phyloP scores from a whole-genome alignment of 1,139 yeast species.

The Geotrichum klebahnii region DNA sequence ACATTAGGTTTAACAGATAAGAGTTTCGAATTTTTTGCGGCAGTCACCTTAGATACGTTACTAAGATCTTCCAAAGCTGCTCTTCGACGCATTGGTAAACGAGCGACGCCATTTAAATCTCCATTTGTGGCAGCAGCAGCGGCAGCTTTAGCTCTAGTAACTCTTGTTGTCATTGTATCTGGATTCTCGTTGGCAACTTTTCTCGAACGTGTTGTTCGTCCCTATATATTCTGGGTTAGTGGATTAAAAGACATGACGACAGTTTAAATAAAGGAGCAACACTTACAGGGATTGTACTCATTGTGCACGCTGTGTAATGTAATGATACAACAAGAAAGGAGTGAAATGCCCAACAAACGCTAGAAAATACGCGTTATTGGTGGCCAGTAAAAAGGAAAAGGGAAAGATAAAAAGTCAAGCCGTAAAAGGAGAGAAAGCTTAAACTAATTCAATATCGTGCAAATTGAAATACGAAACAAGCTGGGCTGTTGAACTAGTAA shows the following conservation, averaged over 20 bases:
- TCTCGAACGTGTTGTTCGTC: constrained; percentile 17
- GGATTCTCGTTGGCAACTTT: constrained; percentile 18
- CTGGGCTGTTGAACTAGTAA: too few species aligned
- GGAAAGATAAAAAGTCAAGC: background rate
- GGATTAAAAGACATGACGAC: too few species aligned
- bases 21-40: constrained; percentile 8
- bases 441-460: background rate
- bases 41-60: constrained; percentile 29
- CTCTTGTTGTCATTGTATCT: constrained; percentile 9
- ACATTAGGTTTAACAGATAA: background rate
- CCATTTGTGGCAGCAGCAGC: constrained; percentile 10
- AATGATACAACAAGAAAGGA: background rate
- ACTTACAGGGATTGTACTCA: constrained; percentile 19
- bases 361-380: background rate
- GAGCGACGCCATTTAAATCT: constrained; percentile 3
- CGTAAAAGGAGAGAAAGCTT: constrained; percentile 6
- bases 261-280: constrained; percentile 1
- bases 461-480: background rate
- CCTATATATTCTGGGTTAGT: background rate
- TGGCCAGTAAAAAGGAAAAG: constrained; percentile 1
- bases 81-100: constrained; percentile 21
- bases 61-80: constrained; percentile 38
- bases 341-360: background rate
- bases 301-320: background rate
- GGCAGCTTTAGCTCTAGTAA: constrained; percentile 17